Evolutionary conservation across 2,329 filamentous ascomycete genomes (phyloP).

Genomic region (Penicillium rolfsii): DNA sequence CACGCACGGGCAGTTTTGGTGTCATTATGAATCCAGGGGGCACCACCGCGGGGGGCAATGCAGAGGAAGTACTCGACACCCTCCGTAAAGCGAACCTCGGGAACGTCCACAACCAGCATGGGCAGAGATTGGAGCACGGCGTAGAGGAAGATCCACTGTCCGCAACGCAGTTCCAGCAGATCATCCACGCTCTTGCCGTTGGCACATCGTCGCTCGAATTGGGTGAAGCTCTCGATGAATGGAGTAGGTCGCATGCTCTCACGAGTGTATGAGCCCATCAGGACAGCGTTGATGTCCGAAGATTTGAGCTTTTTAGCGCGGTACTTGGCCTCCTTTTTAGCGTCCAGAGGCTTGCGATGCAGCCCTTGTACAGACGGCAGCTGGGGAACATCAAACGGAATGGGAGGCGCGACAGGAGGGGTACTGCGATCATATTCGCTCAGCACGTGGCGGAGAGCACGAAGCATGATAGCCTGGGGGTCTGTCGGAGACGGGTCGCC

Average conservation of each 20-base stretch:
- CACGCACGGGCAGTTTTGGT: conserved; percentile 49
- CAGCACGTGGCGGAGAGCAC: conserved; percentile 76
- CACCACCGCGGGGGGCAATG: conserved; percentile 52
- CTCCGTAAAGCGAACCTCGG: conserved; percentile 48
- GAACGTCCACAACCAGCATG: conserved; percentile 54
- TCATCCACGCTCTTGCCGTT: conserved; percentile 51
- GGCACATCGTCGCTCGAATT: conserved; percentile 51
- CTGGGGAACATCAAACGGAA: conserved; percentile 85
- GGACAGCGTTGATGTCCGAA: conserved; percentile 73
- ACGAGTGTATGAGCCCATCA: conserved; percentile 81
- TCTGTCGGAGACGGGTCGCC: conserved; percentile 47
- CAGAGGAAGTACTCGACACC: conserved; percentile 56
- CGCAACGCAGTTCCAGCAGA: conserved; percentile 51
- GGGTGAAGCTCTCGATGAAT: conserved; percentile 54
- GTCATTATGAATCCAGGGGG: conserved; percentile 54
- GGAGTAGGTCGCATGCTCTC: conserved; percentile 62
- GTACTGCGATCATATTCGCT: conserved; percentile 87
- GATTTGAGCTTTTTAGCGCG: conserved; percentile 73
- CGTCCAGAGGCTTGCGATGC: conserved; percentile 65
- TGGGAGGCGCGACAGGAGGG: conserved; percentile 84
- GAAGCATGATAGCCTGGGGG: conserved; percentile 61
- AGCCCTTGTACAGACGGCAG: conserved; percentile 71
- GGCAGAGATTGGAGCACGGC: conserved; percentile 55
- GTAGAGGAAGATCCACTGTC: conserved; percentile 58
- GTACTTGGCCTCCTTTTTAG: conserved; percentile 75